These are phyloP conservation scores for Aspergillus wentii DNA, from an alignment of 495 filamentous ascomycete genomes.

Conservation along the genomic window DNA sequence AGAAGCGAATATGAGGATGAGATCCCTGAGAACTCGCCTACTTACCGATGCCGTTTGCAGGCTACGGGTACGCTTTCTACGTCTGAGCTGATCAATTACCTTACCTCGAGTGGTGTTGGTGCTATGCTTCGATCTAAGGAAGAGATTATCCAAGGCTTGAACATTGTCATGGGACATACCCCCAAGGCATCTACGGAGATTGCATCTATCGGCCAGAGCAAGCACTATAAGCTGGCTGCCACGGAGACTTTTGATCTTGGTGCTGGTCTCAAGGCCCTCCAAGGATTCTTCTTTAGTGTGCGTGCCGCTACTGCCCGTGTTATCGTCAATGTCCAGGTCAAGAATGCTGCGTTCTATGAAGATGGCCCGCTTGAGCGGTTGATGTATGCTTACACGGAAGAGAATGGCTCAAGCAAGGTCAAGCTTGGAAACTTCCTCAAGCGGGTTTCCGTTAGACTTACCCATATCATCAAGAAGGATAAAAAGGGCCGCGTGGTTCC, in stretches of 20 bases:
- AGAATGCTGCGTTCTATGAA: constrained; percentile 38
- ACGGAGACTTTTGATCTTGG: constrained; percentile 29
- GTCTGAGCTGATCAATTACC: constrained; percentile 44
- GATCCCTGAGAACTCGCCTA: constrained; percentile 29
- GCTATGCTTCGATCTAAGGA: constrained; percentile 32
- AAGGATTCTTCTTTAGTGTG: constrained; percentile 66
- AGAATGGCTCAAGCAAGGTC: constrained; percentile 6
- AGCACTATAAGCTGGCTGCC: constrained; percentile 28
- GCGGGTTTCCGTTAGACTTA: constrained; percentile 35
- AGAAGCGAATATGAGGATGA: constrained; percentile 37
- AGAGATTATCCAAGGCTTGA: constrained; percentile 45
- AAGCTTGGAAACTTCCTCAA: constrained; percentile 41
- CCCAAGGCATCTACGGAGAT: constrained; percentile 27
- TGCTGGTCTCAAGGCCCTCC: constrained; percentile 44
- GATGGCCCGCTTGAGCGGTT: constrained; percentile 21
- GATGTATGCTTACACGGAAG: constrained; percentile 16
- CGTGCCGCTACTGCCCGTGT: constrained; percentile 60
- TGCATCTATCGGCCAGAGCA: constrained; percentile 34
- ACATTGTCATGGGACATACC: constrained; percentile 45
- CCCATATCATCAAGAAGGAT: constrained; percentile 31
- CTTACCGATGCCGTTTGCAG: constrained; percentile 42
- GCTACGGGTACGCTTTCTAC: constrained; percentile 41
- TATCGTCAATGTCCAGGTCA: constrained; percentile 55
- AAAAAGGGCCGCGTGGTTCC: constrained; percentile 26
- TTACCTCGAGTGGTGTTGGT: constrained; percentile 44